Conservation (phyloP, 345 rosid species). For the Stellera chamaejasme region DNA sequence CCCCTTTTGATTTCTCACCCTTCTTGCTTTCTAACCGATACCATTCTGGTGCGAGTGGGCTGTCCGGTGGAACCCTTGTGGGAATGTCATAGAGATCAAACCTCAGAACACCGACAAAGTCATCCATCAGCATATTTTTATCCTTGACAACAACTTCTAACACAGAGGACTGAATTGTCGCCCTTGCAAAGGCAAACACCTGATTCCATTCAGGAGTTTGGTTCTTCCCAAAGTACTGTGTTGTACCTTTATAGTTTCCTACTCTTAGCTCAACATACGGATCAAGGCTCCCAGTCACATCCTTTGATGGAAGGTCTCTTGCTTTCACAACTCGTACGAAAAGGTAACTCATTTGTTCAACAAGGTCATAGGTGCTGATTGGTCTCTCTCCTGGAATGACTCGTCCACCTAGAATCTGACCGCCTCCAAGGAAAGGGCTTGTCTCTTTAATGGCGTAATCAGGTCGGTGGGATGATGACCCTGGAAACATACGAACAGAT, state of each 20-base stretch:
- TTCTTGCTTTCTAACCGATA: slow-evolving; percentile 60
- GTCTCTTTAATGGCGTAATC: slow-evolving; percentile 78
- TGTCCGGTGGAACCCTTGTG: slow-evolving; percentile 66
- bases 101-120: slow-evolving; percentile 53
- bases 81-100: slow-evolving; percentile 71
- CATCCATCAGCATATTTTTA: slow-evolving; percentile 72
- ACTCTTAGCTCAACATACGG: slow-evolving; percentile 75
- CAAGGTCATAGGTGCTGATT: slow-evolving; percentile 65
- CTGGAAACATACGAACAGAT: slow-evolving; percentile 29
- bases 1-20: slow-evolving; percentile 60
- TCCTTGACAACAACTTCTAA: slow-evolving; percentile 71
- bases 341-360: slow-evolving; percentile 86
- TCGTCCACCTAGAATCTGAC: slow-evolving; percentile 65
- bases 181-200: slow-evolving; percentile 83
- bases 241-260: slow-evolving; percentile 78
- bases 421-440: slow-evolving; percentile 83
- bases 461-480: slow-evolving; percentile 37
- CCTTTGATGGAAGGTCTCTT: slow-evolving; percentile 64
- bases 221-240: slow-evolving; percentile 68
- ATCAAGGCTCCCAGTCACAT: slow-evolving; percentile 73
- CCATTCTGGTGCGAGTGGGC: slow-evolving; percentile 98
- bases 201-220: slow-evolving; percentile 79
- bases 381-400: slow-evolving; percentile 55
- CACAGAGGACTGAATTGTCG: slow-evolving; percentile 48
- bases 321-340: slow-evolving; percentile 84